These are phyloP conservation scores for Sechiopsis laciniata DNA, from an alignment of 306 rosid genomes.

Conservation along the genomic window DNA sequence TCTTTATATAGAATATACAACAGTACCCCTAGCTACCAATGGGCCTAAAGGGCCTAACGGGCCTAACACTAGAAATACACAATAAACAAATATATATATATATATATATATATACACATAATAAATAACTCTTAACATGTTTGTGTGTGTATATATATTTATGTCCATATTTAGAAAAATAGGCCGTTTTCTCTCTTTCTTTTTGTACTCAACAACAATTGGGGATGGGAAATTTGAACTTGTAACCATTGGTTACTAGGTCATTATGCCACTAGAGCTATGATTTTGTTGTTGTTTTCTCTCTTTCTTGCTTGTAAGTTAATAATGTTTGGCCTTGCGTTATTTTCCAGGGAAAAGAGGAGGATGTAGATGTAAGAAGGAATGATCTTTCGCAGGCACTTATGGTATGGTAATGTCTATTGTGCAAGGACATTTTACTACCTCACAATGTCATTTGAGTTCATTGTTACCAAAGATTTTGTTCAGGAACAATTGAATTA, in stretches of 20 bases:
- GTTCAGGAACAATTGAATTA: background rate
- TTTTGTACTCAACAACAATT: too few species aligned
- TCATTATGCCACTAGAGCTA: too few species aligned
- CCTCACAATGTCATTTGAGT: background rate
- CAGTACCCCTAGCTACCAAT: too few species aligned
- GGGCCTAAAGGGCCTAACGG: too few species aligned
- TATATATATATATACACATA: too few species aligned
- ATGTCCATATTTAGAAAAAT: background rate
- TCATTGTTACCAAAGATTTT: background rate
- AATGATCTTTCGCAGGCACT: conserved; percentile 71
- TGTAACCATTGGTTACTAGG: too few species aligned
- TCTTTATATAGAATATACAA: too few species aligned
- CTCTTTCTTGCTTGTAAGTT: background rate
- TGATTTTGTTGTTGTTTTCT: too few species aligned
- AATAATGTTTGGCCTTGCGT: conserved; percentile 26
- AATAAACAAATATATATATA: too few species aligned
- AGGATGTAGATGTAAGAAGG: conserved; percentile 56
- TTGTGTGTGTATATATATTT: background rate
- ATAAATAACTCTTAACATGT: too few species aligned
- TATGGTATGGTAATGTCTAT: conserved; percentile 52
- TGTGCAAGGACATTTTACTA: background rate
- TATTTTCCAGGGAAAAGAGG: conserved; percentile 48
- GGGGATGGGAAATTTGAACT: too few species aligned
- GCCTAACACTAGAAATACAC: too few species aligned
- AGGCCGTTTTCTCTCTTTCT: background rate